Evolutionary conservation across 2,329 filamentous ascomycete species (phyloP), one percentile per base, ranked within the genome.

Genomic region (Claviceps digitariae): DNA sequence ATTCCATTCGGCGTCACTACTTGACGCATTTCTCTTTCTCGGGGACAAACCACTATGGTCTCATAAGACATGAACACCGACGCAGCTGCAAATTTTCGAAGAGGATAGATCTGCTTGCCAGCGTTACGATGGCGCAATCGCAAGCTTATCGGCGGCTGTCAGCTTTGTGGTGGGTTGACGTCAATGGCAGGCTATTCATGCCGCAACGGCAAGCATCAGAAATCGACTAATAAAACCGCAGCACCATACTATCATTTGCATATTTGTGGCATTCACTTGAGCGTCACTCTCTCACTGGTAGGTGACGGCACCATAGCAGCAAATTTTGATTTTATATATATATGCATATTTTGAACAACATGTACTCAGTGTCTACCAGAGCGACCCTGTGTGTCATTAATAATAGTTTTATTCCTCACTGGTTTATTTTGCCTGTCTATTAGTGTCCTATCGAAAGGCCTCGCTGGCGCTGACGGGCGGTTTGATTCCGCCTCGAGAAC

Each of bases 261-360:
- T 78, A 74, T 65, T 66, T 77, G 15, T 71, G 69, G 2, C 66
- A 69, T 56, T 72, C 68, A 7, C 61, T 76, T 13, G 70, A 76
- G 54, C 68, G 69, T 41, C 74, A 77, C 58, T 73, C 72, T 21
- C 64, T 78, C 52, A 71, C 74, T 56, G 73, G 76, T 77, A 62
- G 53, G 64, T 57, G 17, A 46, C 21, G 23, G 9, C 13, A 20
- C 8, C 13, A 46, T 29, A 12, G 7, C 21, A 12, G 4, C 4
- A 12, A 13, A 15, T 2, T 23, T 29, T 21, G 23, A 12, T 17
- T n/a, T n/a, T n/a, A n/a, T n/a, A n/a, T n/a, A n/a, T n/a, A n/a
- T n/a, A n/a, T n/a, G n/a, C n/a, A n/a, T n/a, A n/a, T n/a, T n/a
- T n/a, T n/a, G n/a, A n/a, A n/a, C n/a, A 41, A 29, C 40, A 38